Evolutionary conservation across 768 basidiomycete species (phyloP), one percentile per base, ranked within the genome.

Genomic region (Rossbeevera mucosa): DNA sequence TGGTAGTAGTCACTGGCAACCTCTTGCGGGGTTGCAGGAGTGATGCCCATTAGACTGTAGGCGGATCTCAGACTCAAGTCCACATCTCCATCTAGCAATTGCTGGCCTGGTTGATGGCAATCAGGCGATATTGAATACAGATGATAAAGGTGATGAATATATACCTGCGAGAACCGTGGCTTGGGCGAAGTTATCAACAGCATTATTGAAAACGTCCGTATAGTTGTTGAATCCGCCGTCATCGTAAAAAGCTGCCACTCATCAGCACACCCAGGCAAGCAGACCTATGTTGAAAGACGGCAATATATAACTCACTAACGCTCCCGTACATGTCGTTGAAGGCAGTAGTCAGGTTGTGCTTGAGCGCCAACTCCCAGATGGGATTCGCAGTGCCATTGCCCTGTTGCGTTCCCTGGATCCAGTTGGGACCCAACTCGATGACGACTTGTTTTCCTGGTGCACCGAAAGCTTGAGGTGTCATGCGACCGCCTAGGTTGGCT

Each of bases 341-440:
- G 33, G 64, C 70, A 0, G 77, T 79, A 49, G 68, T 68, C 18
- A 85, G 53, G 26, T 74, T 72, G 56, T 84, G 77, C 57, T 83
- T 82, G 60, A 74, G 69, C 22, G 79, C 82, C 44, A 87, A 71
- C 18, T 66, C 65, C 62, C 77, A 79, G 14, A 87, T 80, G 1
- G 86, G 85, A 60, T 87, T 87, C 6, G 73, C 71, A 21, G 74
- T 71, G 3, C 80, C 82, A 29, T 72, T 58, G 2, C 70, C 76
- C 2, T 66, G 62, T 52, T 80, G 79, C 0, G 75, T 76, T 22
- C 78, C 79, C 50, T 80, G 82, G 28, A 85, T 69, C 82, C 83
- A 85, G 55, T 82, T 83, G 7, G 83, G 74, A 38, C 81, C 82
- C 6, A 71, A 61, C 61, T 88, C 85, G 33, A 86, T 65, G 5